Base-by-base conservation (phyloP, 1,284 basidiomycete genomes). In the Singerocomus inundabilis region DNA sequence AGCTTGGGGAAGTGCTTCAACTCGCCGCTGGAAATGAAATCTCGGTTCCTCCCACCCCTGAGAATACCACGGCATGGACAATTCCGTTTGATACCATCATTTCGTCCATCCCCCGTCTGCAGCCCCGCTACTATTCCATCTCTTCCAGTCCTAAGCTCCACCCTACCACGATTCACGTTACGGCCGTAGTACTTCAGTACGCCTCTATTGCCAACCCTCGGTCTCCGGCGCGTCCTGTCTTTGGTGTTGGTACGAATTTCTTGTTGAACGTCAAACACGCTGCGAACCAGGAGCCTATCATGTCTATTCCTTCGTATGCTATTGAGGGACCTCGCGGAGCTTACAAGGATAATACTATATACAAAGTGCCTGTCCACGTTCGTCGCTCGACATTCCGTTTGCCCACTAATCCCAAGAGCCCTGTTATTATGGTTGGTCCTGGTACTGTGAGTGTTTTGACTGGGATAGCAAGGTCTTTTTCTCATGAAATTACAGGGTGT, bases 51-150 rank as follows among this genome's bases (percentile, higher is more conserved):
- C 85, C 90, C 10, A 81, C 80, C 6, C 68, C 77, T 10, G 77
- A 80, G 56, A 90, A 89, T 69, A 89, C 89, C 42, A 88, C 91
- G 1, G 67, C 78, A 11, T 99, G 96, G 96, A 59, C 77, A n/a
- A 95, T 99, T 61, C 95, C 96, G 36, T 98, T 99, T 67, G 96
- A 99, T 69, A 89, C 95, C 62, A 87, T 99, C 61, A 85, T 99
- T 52, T 96, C 94, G 5, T 85, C 89, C 45, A 85, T 98, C 46
- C 87, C 93, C 32, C 93, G 96, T 58, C 81, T 99, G 18, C 93
- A 97, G 66, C 95, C 96, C 33, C 88, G 96, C 52, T 99, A 91
- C 78, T 99, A 98, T 73, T 99, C 97, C 36, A 99, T 99, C 71
- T 98, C 96, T 13, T 98, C 94, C 24, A 93, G 90, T 55, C 93